Evolutionary conservation across 352 stramenopile species (phyloP).

Genomic region (Phytophthora litchii): DNA sequence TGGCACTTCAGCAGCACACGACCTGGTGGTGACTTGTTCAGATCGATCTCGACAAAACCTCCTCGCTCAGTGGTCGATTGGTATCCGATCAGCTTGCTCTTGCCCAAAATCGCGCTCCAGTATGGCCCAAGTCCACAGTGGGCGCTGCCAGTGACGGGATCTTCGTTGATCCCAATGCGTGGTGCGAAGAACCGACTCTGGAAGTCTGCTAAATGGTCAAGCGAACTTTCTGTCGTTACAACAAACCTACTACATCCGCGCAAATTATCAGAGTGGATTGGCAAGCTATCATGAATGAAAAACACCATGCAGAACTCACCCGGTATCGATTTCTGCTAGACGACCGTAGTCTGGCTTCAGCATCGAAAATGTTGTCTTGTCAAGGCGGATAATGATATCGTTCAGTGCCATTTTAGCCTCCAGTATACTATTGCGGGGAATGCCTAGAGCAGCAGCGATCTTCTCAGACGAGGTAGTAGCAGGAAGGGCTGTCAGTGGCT

Average conservation of each 20-base stretch:
- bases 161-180: conserved; percentile 87
- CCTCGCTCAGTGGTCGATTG: conserved; percentile 36
- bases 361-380: conserved; percentile 1
- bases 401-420: conserved; percentile 10
- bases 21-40: conserved; percentile 7
- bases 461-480: background rate
- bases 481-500: background rate
- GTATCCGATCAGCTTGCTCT: conserved; percentile 26
- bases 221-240: conserved; percentile 3
- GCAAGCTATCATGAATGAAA: background rate
- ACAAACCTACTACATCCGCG: conserved; percentile 7
- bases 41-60: conserved; percentile 31
- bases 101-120: conserved; percentile 52
- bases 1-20: conserved; percentile 43
- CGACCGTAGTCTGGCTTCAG: conserved; percentile 4
- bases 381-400: conserved; percentile 6
- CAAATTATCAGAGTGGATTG: background rate
- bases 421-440: background rate
- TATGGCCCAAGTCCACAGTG: conserved; percentile 87
- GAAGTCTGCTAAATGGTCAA: conserved; percentile 12
- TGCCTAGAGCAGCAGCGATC: conserved; percentile 7
- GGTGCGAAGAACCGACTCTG: conserved; percentile 84
- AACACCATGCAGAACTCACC: conserved; percentile 4
- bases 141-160: conserved; percentile 90
- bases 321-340: conserved; percentile 4